These are phyloP conservation scores for Eutrema heterophyllum DNA, from an alignment of 345 rosid species.

Conservation along the genomic window DNA sequence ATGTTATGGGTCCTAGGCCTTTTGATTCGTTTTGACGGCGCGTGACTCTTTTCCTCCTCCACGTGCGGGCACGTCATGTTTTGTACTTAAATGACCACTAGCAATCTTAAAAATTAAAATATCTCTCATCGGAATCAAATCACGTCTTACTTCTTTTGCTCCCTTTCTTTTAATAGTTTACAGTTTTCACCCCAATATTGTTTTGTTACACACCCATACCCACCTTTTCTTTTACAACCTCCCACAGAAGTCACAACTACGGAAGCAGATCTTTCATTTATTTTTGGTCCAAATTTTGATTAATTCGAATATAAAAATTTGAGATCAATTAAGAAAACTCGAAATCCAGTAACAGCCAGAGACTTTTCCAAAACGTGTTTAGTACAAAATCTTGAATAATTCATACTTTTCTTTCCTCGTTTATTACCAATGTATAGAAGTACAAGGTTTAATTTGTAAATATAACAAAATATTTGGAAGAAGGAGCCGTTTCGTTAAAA, in stretches of 20 bases:
- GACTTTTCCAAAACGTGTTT: neutral
- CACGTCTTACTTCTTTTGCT: neutral
- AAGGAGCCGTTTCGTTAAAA: slow-evolving; percentile 8
- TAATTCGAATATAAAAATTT: neutral
- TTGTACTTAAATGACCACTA: neutral
- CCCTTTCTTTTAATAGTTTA: neutral
- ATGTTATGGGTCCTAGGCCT: neutral
- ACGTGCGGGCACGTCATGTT: slow-evolving; percentile 20
- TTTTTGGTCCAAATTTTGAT: no score
- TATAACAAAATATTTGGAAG: neutral
- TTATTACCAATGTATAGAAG: neutral
- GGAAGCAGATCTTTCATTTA: no score
- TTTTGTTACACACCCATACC: neutral
- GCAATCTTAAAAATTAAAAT: neutral
- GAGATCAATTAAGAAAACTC: neutral
- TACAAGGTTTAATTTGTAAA: neutral
- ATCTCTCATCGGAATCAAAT: neutral
- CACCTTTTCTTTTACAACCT: neutral
- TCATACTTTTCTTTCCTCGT: neutral
- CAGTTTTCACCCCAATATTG: neutral
- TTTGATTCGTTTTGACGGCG: neutral
- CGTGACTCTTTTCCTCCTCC: neutral
- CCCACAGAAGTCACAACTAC: neutral
- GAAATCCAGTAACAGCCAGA: neutral
- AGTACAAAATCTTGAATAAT: no score